Conservation (phyloP, 306 rosid genomes). For the Ziziphus jujuba region DNA sequence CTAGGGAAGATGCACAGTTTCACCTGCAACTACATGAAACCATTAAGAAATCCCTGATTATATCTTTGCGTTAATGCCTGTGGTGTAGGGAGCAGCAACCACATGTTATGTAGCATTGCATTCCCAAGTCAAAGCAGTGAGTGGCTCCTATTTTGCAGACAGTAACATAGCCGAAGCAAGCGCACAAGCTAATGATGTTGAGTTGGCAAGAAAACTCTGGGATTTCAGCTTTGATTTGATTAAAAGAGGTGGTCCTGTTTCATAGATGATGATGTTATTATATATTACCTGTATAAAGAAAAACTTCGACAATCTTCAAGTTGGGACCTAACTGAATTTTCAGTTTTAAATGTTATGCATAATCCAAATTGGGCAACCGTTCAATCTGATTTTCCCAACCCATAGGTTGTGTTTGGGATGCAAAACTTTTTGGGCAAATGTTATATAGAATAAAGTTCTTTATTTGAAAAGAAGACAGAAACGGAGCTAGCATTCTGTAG, state of each 20-base stretch:
- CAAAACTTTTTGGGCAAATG: too few species aligned
- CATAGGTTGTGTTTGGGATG: too few species aligned
- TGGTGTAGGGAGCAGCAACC: conserved; percentile 79
- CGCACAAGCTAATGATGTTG: conserved; percentile 50
- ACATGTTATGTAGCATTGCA: conserved; percentile 78
- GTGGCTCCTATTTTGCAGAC: conserved; percentile 62
- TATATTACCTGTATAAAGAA: neutral
- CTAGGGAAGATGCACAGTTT: neutral
- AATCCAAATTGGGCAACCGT: too few species aligned
- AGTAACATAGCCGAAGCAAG: conserved; percentile 52
- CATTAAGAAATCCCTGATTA: neutral
- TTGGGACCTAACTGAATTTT: too few species aligned
- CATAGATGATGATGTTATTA: neutral
- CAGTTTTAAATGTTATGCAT: too few species aligned
- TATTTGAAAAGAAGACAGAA: neutral
- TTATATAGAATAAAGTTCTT: too few species aligned
- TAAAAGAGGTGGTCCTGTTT: neutral
- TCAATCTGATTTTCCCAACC: too few species aligned
- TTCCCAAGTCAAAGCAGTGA: conserved; percentile 62
- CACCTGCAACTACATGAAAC: neutral
- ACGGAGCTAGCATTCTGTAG: neutral
- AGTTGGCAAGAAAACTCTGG: conserved; percentile 64
- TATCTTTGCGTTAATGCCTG: neutral
- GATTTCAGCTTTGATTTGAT: conserved; percentile 54
- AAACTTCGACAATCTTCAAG: too few species aligned